phyloP scores from a whole-genome alignment of 768 basidiomycete species.

The Sporobolomyces pararoseus region DNA sequence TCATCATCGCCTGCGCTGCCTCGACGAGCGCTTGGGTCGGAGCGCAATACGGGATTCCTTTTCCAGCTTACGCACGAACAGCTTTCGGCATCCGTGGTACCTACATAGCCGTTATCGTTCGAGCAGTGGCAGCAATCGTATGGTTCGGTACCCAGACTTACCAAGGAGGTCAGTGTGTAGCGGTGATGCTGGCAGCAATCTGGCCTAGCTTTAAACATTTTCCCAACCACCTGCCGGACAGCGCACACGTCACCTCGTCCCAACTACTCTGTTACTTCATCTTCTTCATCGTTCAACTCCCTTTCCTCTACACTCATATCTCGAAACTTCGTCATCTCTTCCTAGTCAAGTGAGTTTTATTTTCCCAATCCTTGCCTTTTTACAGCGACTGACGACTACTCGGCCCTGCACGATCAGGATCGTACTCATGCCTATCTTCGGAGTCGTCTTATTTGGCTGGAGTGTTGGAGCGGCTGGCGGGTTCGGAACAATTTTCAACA shows the following conservation, averaged over 20 bases:
- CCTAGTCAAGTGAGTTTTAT: slow-evolving; percentile 27
- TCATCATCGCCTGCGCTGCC: slow-evolving; percentile 32
- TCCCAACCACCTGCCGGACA: slow-evolving; percentile 44
- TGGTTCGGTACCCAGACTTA: slow-evolving; percentile 31
- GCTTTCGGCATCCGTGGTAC: slow-evolving; percentile 40
- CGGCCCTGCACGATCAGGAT: not conserved
- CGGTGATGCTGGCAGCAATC: slow-evolving; percentile 39
- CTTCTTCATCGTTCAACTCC: slow-evolving; percentile 41
- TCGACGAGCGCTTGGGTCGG: slow-evolving; percentile 28
- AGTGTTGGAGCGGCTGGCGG: slow-evolving; percentile 24
- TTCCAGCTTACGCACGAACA: slow-evolving; percentile 17
- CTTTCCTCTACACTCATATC: slow-evolving; percentile 40
- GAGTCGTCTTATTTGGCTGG: slow-evolving; percentile 35
- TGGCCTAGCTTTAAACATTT: slow-evolving; percentile 42
- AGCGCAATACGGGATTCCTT: slow-evolving; percentile 39
- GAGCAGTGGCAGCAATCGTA: slow-evolving; percentile 21
- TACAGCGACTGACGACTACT: too few species aligned
- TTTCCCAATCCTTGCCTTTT: not conserved
- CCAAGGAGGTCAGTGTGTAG: slow-evolving; percentile 37
- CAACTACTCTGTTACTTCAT: slow-evolving; percentile 44
- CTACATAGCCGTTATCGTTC: slow-evolving; percentile 27
- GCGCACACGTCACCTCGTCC: slow-evolving; percentile 40
- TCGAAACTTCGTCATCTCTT: slow-evolving; percentile 42
- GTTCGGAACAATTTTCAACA: slow-evolving; percentile 16
- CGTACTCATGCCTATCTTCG: slow-evolving; percentile 40